These are phyloP conservation scores for Blastobotrys petasosporus DNA, from an alignment of 1,139 yeast species.

Conservation along the genomic window DNA sequence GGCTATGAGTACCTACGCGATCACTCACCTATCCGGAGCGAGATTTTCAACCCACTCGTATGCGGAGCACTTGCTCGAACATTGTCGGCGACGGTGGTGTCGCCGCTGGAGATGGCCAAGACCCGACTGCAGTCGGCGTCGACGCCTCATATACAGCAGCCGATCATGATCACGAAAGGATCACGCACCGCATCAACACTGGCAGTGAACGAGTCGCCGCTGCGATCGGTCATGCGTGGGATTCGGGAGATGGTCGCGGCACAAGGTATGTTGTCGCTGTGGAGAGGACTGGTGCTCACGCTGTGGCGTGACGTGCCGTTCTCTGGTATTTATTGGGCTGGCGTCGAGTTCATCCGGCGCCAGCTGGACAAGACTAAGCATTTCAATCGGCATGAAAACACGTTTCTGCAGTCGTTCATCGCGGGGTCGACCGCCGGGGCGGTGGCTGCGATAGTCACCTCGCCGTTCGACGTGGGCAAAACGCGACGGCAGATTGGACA, in stretches of 20 bases:
- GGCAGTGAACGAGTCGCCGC: constrained; percentile 26
- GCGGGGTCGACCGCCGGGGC: constrained; percentile 85
- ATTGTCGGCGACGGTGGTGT: constrained; percentile 74
- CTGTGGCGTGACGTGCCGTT: constrained; percentile 98
- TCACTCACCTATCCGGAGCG: constrained; percentile 51
- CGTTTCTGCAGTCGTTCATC: constrained; percentile 67
- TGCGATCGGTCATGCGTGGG: constrained; percentile 45
- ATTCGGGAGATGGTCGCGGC: constrained; percentile 47
- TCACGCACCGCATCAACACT: not conserved
- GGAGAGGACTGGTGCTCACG: constrained; percentile 81
- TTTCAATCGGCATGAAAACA: constrained; percentile 38
- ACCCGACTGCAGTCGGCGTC: constrained; percentile 81
- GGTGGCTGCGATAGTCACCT: constrained; percentile 78
- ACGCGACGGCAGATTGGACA: constrained; percentile 75
- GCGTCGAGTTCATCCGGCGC: constrained; percentile 37
- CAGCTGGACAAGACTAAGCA: constrained; percentile 22
- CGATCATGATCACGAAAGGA: not conserved
- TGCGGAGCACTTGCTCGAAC: constrained; percentile 86
- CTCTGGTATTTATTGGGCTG: constrained; percentile 91
- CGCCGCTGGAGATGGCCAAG: constrained; percentile 83
- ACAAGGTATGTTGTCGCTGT: constrained; percentile 61
- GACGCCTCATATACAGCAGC: not conserved
- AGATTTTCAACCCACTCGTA: constrained; percentile 61
- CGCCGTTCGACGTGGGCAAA: constrained; percentile 96
- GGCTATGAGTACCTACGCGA: constrained; percentile 88